These are phyloP conservation scores for Macrophomina phaseolina DNA, from an alignment of 2,329 filamentous ascomycete species.

Conservation along the genomic window DNA sequence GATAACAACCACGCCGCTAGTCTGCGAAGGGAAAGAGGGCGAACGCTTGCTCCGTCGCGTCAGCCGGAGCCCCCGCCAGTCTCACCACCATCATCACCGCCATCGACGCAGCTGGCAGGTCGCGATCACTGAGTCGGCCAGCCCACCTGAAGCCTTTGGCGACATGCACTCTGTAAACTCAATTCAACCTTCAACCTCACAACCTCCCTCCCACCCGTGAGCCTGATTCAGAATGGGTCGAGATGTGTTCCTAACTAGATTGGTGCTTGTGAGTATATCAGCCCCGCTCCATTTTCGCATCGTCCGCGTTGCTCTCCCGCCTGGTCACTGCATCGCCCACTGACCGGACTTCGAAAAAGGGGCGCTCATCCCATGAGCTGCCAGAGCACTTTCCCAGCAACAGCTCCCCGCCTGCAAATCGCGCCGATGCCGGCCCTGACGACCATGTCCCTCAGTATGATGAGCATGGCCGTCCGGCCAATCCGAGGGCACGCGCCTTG, in stretches of 20 bases:
- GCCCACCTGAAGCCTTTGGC: not conserved
- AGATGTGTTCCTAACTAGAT: conserved; percentile 28
- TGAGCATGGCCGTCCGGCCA: conserved; percentile 51
- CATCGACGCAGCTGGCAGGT: not conserved
- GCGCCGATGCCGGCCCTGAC: not conserved
- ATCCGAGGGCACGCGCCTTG: conserved; percentile 47
- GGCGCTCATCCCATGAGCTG: conserved; percentile 48
- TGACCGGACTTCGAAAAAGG: conserved; percentile 34
- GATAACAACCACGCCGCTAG: not conserved
- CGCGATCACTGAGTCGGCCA: not conserved
- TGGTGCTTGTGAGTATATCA: conserved; percentile 26
- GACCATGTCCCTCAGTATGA: conserved; percentile 44
- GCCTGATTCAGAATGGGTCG: conserved; percentile 19
- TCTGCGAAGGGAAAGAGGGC: not conserved
- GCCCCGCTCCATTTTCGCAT: not conserved
- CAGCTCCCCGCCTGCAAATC: conserved; percentile 19
- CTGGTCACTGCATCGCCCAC: not conserved
- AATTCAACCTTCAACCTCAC: not conserved
- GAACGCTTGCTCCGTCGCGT: not conserved
- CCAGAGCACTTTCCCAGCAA: conserved; percentile 33
- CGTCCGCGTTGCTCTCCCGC: too few relatives aligned
- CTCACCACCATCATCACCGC: not conserved
- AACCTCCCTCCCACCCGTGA: not conserved
- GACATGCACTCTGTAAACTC: conserved; percentile 4
- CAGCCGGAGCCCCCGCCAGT: not conserved